Base-by-base conservation (phyloP, 108 stramenopile species). In the Heterococcus sp. region DNA sequence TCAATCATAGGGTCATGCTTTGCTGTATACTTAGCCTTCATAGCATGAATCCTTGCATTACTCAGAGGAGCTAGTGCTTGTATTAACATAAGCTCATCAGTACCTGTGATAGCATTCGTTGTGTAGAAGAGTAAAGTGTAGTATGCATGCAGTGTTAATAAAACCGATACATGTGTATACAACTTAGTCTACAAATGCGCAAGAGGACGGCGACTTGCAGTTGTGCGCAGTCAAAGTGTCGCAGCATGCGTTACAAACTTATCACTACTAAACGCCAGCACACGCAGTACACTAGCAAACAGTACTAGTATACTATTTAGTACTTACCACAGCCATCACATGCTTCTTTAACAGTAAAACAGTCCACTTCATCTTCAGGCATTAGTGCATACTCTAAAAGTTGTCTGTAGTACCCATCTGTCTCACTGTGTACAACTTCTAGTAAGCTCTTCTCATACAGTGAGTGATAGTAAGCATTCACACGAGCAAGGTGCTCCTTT, bases 391-490 rank as follows among this genome's bases (percentile, higher is more conserved):
- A 58, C 46, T 58, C 46, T 21, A 58, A 14, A 8, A 58, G 46
- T 21, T 58, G 46, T 58, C 46, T 58, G 64, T 75, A 75, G 33
- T 34, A 11, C 74, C 74, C 74, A 66, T 32, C 38, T 65, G 63
- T 65, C 69, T 78, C 78, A 37, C 64, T 0, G 69, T 78, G 38
- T 35, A 78, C 33, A 30, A 71, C 69, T 35, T 40, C 58, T 11
- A 70, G 39, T 33, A 78, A 21, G 0, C 71, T 71, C 78, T 65
- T 78, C 63, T 64, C 69, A 58, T 35, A 78, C 3, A 78, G 69
- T 35, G 40, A 35, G 70, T 78, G 78, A 27, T 71, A 78, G 78
- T 78, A 78, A 29, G 69, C 32, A 64, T 78, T 69, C 37, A 78
- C 78, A 2, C 78, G 36, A 8, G 21, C 36, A 64, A 78, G 78